Evolutionary conservation across 768 basidiomycete species (phyloP), one percentile per base, ranked within the genome.

Genomic region (Kwoniella dejecticola): DNA sequence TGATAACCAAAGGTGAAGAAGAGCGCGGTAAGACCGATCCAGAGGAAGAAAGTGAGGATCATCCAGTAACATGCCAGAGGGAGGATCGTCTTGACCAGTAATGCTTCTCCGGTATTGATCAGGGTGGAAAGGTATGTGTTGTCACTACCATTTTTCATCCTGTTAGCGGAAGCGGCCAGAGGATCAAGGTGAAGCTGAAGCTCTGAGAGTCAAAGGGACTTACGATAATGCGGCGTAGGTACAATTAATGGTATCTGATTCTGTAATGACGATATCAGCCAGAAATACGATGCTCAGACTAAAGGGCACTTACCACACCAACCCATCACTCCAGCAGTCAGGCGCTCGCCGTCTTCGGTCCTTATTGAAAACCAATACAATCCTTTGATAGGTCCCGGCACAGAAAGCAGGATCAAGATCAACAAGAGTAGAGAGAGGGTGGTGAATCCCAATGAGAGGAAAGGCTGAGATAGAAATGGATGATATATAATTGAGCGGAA

Each of bases 51-150:
- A 7, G 66, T 68, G 44, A 79, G 63, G 46, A 79, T 77, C 24
- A 67, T 46, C 77, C 77, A 79, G 52, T 79, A 79, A 42, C 76
- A 76, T 15, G 77, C 68, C 67, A 77, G 56, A 0, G 77, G 77
- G 0, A 79, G 60, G 50, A 75, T 68, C 21, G 71, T 70, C 11
- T 75, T 52, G 2, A 77, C 76, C 0, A 74, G 73, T n/a, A 77
- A 44, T 10, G 77, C 76, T 56, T 71, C 59, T 27, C 74, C 74
- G 0, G 66, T 63, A 54, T 79, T 64, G 30, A 79, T 72, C 48
- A 71, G 58, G 0, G 40, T 53, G 4, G 68, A 62, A 1, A 79
- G 57, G 48, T 71, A 73, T 10, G 54, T 8, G 41, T 79, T 76
- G 17, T 77, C 72, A 45, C 74, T 77, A 46, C 55, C 8, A n/a